Conservation (phyloP, 164 flowering plant genomes). For the Saururus chinensis region DNA sequence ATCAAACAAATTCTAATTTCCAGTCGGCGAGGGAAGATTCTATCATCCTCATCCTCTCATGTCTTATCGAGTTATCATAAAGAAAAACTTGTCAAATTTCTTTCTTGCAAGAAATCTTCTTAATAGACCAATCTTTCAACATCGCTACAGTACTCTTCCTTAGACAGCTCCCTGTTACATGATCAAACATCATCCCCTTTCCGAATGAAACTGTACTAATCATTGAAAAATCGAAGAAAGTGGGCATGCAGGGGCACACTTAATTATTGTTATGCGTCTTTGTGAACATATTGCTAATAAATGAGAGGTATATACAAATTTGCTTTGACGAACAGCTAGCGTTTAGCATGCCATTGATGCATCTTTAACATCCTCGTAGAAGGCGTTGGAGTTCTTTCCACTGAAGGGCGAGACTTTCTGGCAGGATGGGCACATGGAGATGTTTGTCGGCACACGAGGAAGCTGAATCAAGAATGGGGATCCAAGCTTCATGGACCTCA, state of each 20-base stretch:
- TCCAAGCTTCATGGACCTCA: slow-evolving; percentile 15
- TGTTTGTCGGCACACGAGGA: slow-evolving; percentile 6
- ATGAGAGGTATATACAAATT: not conserved
- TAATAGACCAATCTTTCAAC: too few species aligned
- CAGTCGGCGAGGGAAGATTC: not conserved
- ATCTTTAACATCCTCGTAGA: not conserved
- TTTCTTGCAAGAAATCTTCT: not conserved
- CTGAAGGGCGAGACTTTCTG: not conserved
- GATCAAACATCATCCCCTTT: not conserved
- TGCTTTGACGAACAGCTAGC: not conserved
- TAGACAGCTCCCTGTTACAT: too few species aligned
- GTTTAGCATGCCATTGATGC: slow-evolving; percentile 1
- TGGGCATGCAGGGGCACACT: too few species aligned
- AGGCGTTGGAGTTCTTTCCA: not conserved
- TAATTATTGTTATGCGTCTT: too few species aligned
- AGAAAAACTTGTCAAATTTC: not conserved
- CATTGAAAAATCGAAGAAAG: too few species aligned
- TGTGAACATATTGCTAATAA: not conserved
- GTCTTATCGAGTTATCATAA: not conserved
- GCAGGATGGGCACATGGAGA: slow-evolving; percentile 25
- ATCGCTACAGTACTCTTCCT: too few species aligned
- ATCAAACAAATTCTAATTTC: not conserved
- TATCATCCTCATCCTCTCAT: not conserved
- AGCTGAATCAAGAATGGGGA: slow-evolving; percentile 15
- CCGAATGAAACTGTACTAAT: not conserved